Evolutionary conservation across 306 rosid genomes (phyloP).

Genomic region (Sicyos baderoa): DNA sequence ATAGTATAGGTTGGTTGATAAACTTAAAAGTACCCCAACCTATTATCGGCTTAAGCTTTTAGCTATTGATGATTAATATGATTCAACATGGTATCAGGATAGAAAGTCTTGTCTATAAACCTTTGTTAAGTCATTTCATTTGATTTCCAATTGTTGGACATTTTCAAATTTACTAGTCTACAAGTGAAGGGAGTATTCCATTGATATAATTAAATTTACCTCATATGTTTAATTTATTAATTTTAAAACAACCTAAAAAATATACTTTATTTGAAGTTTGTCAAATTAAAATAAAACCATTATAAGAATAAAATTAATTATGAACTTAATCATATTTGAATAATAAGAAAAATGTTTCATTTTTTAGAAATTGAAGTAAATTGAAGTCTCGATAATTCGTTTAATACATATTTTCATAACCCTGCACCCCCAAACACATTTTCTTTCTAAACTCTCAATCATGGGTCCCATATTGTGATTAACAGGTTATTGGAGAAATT

Average conservation of each 20-base stretch:
- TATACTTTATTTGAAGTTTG: not conserved
- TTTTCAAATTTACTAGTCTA: no score
- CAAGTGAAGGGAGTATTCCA: no score
- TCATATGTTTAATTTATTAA: not conserved
- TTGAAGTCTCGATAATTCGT: not conserved
- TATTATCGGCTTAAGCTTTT: no score
- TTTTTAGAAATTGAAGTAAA: not conserved
- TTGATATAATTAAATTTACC: no score
- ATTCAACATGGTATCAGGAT: no score
- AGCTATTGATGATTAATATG: no score
- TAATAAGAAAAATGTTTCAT: not conserved
- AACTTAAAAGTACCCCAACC: no score
- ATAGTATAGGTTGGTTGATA: not conserved
- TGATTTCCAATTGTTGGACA: no score
- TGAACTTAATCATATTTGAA: not conserved
- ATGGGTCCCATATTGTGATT: not conserved
- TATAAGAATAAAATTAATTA: not conserved
- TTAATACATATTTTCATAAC: not conserved
- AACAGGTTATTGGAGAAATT: not conserved
- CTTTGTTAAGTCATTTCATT: no score
- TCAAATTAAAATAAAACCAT: not conserved
- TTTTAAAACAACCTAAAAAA: not conserved
- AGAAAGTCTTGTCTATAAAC: no score
- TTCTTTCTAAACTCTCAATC: not conserved
- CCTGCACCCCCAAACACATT: not conserved